Conservation (phyloP, 2,329 filamentous ascomycete species). For the Beauveria bassiana region DNA sequence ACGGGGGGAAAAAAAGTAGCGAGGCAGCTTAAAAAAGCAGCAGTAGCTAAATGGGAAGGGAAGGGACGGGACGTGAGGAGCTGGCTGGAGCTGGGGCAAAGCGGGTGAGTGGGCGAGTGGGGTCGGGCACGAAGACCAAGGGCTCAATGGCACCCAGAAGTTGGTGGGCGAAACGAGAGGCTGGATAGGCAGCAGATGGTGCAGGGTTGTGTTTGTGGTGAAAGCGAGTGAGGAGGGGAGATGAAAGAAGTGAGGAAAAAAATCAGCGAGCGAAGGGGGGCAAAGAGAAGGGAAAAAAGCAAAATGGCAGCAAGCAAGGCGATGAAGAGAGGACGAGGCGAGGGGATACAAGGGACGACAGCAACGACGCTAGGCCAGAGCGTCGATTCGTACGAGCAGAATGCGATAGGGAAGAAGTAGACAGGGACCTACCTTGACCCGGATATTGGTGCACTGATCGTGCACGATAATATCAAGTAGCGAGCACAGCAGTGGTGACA, state of each 20-base stretch:
- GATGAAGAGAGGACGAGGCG: neutral
- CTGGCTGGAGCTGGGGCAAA: constrained; percentile 4
- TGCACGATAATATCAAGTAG: no score
- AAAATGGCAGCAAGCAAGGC: neutral
- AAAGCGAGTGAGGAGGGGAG: neutral
- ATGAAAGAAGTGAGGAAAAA: neutral
- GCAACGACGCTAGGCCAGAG: neutral
- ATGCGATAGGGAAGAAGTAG: no score
- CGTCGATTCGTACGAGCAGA: neutral
- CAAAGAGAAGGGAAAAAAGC: neutral
- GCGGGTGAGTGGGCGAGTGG: constrained; percentile 8
- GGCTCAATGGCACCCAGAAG: neutral
- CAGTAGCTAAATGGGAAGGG: neutral
- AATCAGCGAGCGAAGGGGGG: neutral
- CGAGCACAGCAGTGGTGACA: no score
- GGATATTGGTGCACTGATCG: no score
- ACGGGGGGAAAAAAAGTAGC: neutral
- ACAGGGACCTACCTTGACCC: no score
- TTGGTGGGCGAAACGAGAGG: neutral
- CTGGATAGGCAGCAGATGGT: neutral
- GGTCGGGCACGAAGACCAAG: constrained; percentile 6
- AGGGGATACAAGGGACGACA: neutral
- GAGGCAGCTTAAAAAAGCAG: neutral
- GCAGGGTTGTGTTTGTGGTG: neutral
- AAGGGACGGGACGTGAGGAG: constrained; percentile 9